phyloP scores from a whole-genome alignment of 805 yeast species.

The Danielozyma ontarioensis region DNA sequence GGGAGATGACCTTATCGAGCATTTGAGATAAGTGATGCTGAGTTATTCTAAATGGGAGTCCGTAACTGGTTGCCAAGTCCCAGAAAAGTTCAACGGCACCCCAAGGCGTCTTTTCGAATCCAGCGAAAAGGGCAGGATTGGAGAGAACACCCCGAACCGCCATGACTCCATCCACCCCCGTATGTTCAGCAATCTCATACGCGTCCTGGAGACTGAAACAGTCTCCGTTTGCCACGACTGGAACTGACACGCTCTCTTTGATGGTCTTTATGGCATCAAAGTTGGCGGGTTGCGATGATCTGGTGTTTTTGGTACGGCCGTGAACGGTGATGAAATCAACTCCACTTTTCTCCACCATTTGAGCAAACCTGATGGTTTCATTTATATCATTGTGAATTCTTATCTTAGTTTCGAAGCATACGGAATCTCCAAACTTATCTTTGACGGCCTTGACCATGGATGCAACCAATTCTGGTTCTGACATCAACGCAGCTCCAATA shows the following conservation, averaged over 20 bases:
- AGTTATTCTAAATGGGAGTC: conserved; percentile 75
- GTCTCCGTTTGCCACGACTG: conserved; percentile 98
- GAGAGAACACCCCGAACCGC: conserved; percentile 83
- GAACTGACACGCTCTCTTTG: conserved; percentile 52
- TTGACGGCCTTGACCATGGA: conserved; percentile 83
- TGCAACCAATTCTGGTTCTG: conserved; percentile 73
- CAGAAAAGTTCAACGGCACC: conserved; percentile 79
- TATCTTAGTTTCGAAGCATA: conserved; percentile 89
- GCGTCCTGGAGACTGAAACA: conserved; percentile 69
- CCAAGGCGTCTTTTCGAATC: conserved; percentile 78
- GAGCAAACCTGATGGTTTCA: conserved; percentile 70
- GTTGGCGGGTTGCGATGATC: conserved; percentile 81
- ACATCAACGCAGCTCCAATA: conserved; percentile 93
- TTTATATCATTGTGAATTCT: conserved; percentile 74
- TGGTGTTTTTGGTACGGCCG: conserved; percentile 80
- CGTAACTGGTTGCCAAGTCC: conserved; percentile 73
- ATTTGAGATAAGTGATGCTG: conserved; percentile 90
- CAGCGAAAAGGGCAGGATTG: conserved; percentile 87
- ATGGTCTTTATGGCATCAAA: conserved; percentile 73
- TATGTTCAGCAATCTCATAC: conserved; percentile 50
- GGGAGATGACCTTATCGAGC: conserved; percentile 52
- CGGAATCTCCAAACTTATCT: conserved; percentile 57
- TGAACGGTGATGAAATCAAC: conserved; percentile 94
- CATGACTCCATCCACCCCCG: conserved; percentile 92
- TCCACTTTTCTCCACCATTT: conserved; percentile 75